These are phyloP conservation scores for Neurospora sp. DNA, from an alignment of 495 filamentous ascomycete species.

Conservation along the genomic window DNA sequence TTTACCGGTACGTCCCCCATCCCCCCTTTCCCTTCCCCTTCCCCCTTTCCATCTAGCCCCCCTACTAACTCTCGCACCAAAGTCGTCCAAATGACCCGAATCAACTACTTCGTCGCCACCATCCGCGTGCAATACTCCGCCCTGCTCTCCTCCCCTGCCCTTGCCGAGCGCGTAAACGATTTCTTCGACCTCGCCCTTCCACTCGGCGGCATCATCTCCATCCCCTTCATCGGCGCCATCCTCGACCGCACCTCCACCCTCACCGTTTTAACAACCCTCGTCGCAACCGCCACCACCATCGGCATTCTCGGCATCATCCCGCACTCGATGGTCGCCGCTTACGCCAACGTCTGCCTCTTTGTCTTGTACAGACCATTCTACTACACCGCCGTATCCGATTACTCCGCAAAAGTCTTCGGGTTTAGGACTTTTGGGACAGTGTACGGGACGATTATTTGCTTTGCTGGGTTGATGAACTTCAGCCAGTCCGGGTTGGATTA, in stretches of 20 bases:
- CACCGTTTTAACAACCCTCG: constrained; percentile 65
- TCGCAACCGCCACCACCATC: constrained; percentile 61
- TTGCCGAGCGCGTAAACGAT: constrained; percentile 59
- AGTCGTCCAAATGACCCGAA: constrained; percentile 83
- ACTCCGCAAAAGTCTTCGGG: constrained; percentile 88
- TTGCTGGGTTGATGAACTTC: constrained; percentile 82
- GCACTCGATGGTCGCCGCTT: constrained; percentile 51
- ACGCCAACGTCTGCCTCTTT: constrained; percentile 72
- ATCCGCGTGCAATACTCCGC: constrained; percentile 76
- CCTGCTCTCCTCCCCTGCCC: constrained; percentile 50
- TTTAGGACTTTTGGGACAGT: constrained; percentile 93
- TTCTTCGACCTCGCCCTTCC: constrained; percentile 88
- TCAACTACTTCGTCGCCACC: constrained; percentile 96
- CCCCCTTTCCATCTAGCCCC: not conserved
- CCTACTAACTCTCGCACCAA: not conserved
- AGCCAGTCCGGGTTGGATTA: constrained; percentile 74
- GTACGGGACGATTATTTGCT: constrained; percentile 87
- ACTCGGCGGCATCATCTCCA: constrained; percentile 68
- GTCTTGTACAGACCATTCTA: constrained; percentile 66
- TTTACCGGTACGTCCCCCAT: constrained; percentile 49
- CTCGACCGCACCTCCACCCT: constrained; percentile 71
- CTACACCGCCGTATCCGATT: constrained; percentile 75
- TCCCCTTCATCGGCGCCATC: constrained; percentile 80
- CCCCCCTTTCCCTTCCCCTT: not conserved
- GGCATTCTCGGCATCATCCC: constrained; percentile 72